Conservation (phyloP, 1,284 basidiomycete species). For the Pseudozyma thailandica region DNA sequence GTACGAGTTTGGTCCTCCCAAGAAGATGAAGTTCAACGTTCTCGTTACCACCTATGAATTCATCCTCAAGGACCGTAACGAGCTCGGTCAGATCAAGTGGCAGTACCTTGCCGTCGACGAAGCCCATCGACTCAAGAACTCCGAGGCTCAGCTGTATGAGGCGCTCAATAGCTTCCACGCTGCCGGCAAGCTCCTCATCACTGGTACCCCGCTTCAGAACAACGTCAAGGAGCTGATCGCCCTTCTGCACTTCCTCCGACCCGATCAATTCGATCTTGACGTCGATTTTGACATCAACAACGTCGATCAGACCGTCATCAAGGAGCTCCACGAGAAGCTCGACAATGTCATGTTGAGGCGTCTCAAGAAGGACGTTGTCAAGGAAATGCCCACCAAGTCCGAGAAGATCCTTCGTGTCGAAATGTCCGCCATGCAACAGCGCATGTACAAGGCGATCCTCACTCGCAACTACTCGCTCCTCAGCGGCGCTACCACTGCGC, state of each 20-base stretch:
- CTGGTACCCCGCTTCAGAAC: constrained; percentile 97
- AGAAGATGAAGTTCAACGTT: constrained; percentile 89
- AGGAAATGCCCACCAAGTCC: constrained; percentile 95
- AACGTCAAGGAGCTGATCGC: constrained; percentile 97
- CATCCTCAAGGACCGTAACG: constrained; percentile 95
- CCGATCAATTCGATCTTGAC: constrained; percentile 87
- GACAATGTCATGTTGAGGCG: constrained; percentile 94
- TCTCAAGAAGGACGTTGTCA: constrained; percentile 96
- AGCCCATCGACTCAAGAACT: constrained; percentile 98
- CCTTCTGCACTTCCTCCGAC: constrained; percentile 98
- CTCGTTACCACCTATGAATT: constrained; percentile 98
- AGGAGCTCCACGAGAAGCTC: constrained; percentile 91
- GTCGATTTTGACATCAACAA: constrained; percentile 85
- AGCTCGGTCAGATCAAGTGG: constrained; percentile 94
- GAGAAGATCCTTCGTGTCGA: constrained; percentile 97
- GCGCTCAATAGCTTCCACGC: constrained; percentile 88
- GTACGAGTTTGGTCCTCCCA: constrained; percentile 86
- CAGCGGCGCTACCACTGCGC: constrained; percentile 78
- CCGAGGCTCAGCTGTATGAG: constrained; percentile 96
- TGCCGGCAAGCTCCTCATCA: constrained; percentile 93
- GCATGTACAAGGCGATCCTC: constrained; percentile 99
- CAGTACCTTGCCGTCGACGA: constrained; percentile 99
- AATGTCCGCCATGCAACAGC: constrained; percentile 96
- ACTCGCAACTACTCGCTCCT: constrained; percentile 94
- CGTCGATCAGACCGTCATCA: constrained; percentile 71